phyloP scores from a whole-genome alignment of 345 rosid genomes.

The Excoecaria agallocha region DNA sequence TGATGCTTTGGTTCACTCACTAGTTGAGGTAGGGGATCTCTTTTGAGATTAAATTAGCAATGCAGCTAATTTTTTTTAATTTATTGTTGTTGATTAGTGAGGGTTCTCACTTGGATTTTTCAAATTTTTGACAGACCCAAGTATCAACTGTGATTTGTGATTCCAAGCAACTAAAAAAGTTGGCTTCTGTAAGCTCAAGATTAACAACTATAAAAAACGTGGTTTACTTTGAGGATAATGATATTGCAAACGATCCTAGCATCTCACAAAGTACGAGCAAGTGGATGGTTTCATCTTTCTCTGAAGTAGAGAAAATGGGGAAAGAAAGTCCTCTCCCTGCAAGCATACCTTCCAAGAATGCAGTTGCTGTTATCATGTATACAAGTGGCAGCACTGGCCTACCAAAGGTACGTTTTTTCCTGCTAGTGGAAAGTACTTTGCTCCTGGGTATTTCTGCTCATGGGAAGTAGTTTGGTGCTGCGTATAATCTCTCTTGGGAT shows the following conservation, averaged over 20 bases:
- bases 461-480: too few species aligned
- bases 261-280: conserved; percentile 31
- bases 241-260: conserved; percentile 35
- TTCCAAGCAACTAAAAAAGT: conserved; percentile 63
- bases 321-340: conserved; percentile 48
- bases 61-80: background rate
- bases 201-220: conserved; percentile 53
- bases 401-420: conserved; percentile 65
- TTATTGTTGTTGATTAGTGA: background rate
- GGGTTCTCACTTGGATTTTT: conserved; percentile 18
- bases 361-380: conserved; percentile 77
- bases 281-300: conserved; percentile 60
- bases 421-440: too few species aligned
- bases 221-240: conserved; percentile 72
- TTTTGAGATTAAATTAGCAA: conserved; percentile 1
- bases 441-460: too few species aligned
- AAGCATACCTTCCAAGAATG: conserved; percentile 63
- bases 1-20: conserved; percentile 77
- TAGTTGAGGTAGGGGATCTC: conserved; percentile 63
- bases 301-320: conserved; percentile 79
- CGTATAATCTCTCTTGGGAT: background rate
- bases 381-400: conserved; percentile 95
- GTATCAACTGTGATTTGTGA: conserved; percentile 82
- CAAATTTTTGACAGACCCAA: conserved; percentile 56
- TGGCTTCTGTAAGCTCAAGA: conserved; percentile 57